A percentile compares a stretch with the other conserved stretches of the same genome.
phyloP scores from a whole-genome alignment of 2,329 filamentous ascomycete genomes.

The Verticillium albo-atrum region DNA sequence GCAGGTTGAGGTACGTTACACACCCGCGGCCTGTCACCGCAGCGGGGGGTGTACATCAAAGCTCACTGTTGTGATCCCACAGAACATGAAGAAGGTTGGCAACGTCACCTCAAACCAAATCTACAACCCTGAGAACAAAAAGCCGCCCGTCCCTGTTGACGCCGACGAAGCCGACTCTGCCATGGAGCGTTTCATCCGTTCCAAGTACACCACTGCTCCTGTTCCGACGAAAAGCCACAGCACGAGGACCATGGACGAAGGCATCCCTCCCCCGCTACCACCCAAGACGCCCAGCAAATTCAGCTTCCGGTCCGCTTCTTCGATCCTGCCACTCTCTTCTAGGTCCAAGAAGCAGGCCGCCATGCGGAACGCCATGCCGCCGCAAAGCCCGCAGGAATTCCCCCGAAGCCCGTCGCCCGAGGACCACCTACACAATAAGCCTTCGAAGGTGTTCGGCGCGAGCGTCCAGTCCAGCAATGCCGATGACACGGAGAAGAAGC shows the following conservation, averaged over 20 bases:
- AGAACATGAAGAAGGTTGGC: constrained; percentile 94
- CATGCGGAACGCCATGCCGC: constrained; percentile 8
- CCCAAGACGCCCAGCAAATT: constrained; percentile 62
- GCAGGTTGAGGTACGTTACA: constrained; percentile 78
- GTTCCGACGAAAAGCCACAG: constrained; percentile 23
- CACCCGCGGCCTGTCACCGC: neutral
- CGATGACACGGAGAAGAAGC: constrained; percentile 69
- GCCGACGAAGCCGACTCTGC: constrained; percentile 88
- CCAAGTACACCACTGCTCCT: constrained; percentile 75
- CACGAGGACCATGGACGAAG: constrained; percentile 51
- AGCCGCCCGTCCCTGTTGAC: constrained; percentile 81
- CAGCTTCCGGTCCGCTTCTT: constrained; percentile 56
- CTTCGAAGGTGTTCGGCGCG: constrained; percentile 65
- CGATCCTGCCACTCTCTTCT: constrained; percentile 61
- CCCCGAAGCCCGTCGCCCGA: constrained; percentile 26
- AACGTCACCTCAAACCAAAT: constrained; percentile 81
- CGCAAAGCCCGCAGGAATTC: constrained; percentile 15
- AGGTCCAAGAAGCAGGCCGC: constrained; percentile 52
- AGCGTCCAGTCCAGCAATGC: constrained; percentile 50
- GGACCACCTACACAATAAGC: constrained; percentile 51
- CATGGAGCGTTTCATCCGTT: constrained; percentile 91
- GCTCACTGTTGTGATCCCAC: constrained; percentile 3
- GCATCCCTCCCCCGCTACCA: constrained; percentile 55
- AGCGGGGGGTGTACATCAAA: neutral
- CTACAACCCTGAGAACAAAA: constrained; percentile 82